phyloP scores from a whole-genome alignment of 2,329 filamentous ascomycete species.

The Orbilia javanica region DNA sequence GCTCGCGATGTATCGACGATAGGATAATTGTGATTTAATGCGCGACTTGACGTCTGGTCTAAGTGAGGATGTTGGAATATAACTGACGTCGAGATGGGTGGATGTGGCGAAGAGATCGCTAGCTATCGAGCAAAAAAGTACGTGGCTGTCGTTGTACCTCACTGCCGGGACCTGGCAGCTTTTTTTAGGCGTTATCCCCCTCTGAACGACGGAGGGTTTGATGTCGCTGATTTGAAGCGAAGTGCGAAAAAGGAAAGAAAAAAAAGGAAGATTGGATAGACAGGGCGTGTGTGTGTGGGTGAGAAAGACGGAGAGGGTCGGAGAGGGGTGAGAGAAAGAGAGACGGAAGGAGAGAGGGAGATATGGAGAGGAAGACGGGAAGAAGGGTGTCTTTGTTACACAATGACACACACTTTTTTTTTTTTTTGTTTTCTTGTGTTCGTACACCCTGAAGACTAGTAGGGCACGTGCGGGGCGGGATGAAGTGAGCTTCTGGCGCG shows the following conservation, averaged over 20 bases:
- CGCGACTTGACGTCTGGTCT: slow-evolving; percentile 2
- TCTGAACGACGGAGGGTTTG: slow-evolving; percentile 29
- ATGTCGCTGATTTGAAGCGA: neutral
- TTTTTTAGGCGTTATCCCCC: slow-evolving; percentile 21
- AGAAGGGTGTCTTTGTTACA: slow-evolving; percentile 36
- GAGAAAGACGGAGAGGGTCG: neutral
- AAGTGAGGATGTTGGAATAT: neutral
- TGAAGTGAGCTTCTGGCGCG: slow-evolving; percentile 3
- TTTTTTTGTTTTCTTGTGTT: slow-evolving; percentile 21
- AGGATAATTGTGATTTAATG: slow-evolving; percentile 1
- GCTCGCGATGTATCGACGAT: slow-evolving; percentile 13
- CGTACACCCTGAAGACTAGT: neutral
- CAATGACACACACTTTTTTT: slow-evolving; percentile 55
- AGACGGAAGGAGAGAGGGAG: neutral
- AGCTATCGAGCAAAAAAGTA: neutral
- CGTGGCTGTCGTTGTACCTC: slow-evolving; percentile 30
- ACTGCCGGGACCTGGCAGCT: slow-evolving; percentile 1
- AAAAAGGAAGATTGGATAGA: neutral
- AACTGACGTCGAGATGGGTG: neutral
- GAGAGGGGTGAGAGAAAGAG: neutral
- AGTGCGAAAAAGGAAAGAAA: slow-evolving; percentile 4
- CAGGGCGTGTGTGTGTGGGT: neutral
- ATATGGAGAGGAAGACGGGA: neutral
- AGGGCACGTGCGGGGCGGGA: slow-evolving; percentile 32
- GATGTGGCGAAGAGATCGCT: slow-evolving; percentile 4